Percentiles rank a stretch among this genome's conserved stretches.
Evolutionary conservation across 192 early-diverging fungal species (phyloP).

Genomic region (Pilaira anomala): DNA sequence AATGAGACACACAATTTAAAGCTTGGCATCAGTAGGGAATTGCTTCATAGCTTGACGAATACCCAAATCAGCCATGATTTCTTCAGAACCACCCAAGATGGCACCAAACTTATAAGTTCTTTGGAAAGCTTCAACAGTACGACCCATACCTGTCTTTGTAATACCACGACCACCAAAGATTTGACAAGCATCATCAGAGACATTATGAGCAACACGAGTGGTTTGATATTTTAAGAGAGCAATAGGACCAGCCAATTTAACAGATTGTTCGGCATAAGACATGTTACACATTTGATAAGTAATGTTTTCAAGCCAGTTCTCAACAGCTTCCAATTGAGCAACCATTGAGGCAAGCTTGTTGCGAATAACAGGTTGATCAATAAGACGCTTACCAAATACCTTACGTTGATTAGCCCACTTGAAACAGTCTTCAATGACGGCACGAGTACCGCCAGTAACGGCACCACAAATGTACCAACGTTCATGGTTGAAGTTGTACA

Average conservation of each 20-base stretch:
- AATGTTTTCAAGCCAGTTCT: conserved; percentile 60
- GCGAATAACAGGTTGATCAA: conserved; percentile 71
- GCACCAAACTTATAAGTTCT: conserved; percentile 55
- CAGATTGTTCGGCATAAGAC: conserved; percentile 59
- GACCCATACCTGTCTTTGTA: conserved; percentile 70
- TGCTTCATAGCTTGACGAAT: conserved; percentile 56
- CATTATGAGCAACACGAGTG: conserved; percentile 57
- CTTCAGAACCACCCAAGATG: conserved; percentile 47
- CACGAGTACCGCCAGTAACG: conserved; percentile 39
- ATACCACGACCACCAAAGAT: conserved; percentile 75
- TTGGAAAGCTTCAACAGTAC: conserved; percentile 61
- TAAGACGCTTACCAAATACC: conserved; percentile 66
- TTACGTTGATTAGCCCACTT: conserved; percentile 73
- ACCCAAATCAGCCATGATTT: conserved; percentile 61
- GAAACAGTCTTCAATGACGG: conserved; percentile 58
- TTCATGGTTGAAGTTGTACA: conserved; percentile 76
- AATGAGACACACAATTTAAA: conserved; percentile 7
- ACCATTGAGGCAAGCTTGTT: conserved; percentile 68
- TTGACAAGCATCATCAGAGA: conserved; percentile 65
- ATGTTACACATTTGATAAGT: conserved; percentile 71
- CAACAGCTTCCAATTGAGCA: conserved; percentile 42
- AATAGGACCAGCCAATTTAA: conserved; percentile 63
- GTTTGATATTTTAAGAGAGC: conserved; percentile 56
- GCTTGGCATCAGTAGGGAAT: conserved; percentile 21
- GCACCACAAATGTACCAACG: conserved; percentile 56